Base-by-base conservation (phyloP, 2,329 filamentous ascomycete genomes). In the Botrytis galanthina region DNA sequence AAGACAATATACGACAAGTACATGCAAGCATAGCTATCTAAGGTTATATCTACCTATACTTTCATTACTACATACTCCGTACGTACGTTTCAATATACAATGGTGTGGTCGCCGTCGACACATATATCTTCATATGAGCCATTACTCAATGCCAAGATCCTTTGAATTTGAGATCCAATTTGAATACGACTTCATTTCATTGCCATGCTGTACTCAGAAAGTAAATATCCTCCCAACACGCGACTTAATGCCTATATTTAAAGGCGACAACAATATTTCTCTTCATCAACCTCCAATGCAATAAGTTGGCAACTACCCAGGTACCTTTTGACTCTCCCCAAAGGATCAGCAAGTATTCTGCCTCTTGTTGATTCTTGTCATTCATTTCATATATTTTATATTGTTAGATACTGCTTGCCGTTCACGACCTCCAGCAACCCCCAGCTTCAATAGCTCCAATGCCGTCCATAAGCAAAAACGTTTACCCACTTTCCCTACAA, bases 191-290 rank as follows among this genome's bases (percentile, higher is more conserved):
- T 61, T 20, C 29, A 61, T n/a, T 39, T 60, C 20, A 16, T 37
- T 60, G 29, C 20, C n/a, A 61, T 16, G n/a, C 48, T 26, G 48
- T 26, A 51, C 48, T 16, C 48, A 16, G 51, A 29, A 32, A n/a
- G 32, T 61, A 18, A 22, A 61, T 62, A 26, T 62, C 51, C n/a
- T 57, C 51, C 7, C 22, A 18, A 44, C 14, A 73, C 57, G 54
- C 42, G 57, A 73, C 46, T 68, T 0, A 0, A 22, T 68, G 64
- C 64, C 64, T 68, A 29, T 29, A 42, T 54, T 29, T 68, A 6
- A 68, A 68, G 48, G 64, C 64, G 18, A 42, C 35, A 57, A 57
- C 35, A 57, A 68, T 54, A 39, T 42, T 42, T 68, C 6, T 54
- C 35, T 29, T 16, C 22, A 54, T 51, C 46, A 62, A n/a, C 14